Evolutionary conservation across 352 stramenopile species (phyloP).

Genomic region (Globisporangium echinulatum): DNA sequence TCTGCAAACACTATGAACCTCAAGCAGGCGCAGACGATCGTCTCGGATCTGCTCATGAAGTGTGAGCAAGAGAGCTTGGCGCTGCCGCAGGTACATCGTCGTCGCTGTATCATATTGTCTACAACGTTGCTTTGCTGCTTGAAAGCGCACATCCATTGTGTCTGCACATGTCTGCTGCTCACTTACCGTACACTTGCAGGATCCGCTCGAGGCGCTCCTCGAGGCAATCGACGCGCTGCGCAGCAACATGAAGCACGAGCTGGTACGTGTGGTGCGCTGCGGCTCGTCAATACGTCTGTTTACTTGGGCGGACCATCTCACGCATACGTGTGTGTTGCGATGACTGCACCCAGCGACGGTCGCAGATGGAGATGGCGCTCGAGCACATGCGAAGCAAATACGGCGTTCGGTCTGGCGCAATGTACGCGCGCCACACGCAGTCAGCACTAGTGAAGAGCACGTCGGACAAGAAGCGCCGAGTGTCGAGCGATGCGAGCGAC

Average conservation of each 20-base stretch:
- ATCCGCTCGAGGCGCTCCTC: slow-evolving; percentile 35
- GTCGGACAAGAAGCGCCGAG: not conserved
- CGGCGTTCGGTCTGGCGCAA: slow-evolving; percentile 4
- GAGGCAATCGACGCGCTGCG: slow-evolving; percentile 33
- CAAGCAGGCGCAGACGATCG: slow-evolving; percentile 36
- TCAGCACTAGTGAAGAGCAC: no score
- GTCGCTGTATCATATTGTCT: no score
- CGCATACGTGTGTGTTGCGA: not conserved
- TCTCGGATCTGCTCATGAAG: slow-evolving; percentile 62
- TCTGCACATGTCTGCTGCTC: no score
- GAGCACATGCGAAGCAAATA: slow-evolving; percentile 30
- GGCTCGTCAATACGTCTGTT: no score
- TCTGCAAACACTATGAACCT: slow-evolving; percentile 31
- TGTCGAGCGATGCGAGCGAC: not conserved
- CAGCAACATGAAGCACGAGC: slow-evolving; percentile 27
- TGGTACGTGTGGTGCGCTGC: slow-evolving; percentile 15
- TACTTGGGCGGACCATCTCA: not conserved
- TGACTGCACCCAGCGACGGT: slow-evolving; percentile 5
- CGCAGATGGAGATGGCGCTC: slow-evolving; percentile 40
- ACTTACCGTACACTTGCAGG: slow-evolving; percentile 7
- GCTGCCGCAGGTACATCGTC: slow-evolving; percentile 26
- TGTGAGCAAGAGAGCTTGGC: slow-evolving; percentile 44
- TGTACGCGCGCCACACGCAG: slow-evolving; percentile 1
- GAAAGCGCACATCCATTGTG: not conserved
- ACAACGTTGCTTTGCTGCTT: no score